Percentiles rank a stretch among this genome's conserved stretches.
These are phyloP conservation scores for Blastobotrys aristatus DNA, from an alignment of 1,139 yeast species.

Conservation along the genomic window DNA sequence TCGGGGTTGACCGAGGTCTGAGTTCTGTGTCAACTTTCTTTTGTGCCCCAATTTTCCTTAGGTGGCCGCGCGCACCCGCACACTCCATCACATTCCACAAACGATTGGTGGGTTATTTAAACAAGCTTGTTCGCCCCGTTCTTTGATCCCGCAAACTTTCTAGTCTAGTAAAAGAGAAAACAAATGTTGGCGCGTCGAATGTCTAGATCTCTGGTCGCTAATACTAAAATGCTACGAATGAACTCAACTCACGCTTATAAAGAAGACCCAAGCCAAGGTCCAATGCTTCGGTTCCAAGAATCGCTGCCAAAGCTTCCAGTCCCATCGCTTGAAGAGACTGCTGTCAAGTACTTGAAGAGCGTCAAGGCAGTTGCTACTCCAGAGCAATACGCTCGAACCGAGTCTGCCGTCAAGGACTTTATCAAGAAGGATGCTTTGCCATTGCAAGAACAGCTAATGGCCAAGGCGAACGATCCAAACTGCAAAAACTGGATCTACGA, in stretches of 20 bases:
- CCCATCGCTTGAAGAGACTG: slow-evolving; percentile 71
- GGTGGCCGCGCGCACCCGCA: neutral
- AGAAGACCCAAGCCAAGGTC: slow-evolving; percentile 50
- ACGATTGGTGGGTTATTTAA: neutral
- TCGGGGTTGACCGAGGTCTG: slow-evolving; percentile 6
- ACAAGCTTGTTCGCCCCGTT: neutral
- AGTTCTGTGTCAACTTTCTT: too few relatives aligned
- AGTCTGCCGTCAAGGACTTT: slow-evolving; percentile 61
- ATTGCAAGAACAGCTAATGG: slow-evolving; percentile 61
- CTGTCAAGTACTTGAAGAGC: slow-evolving; percentile 62
- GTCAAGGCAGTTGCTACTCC: slow-evolving; percentile 63
- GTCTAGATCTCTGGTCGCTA: slow-evolving; percentile 11
- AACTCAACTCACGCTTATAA: slow-evolving; percentile 34
- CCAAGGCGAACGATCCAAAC: slow-evolving; percentile 51
- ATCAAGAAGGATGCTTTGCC: slow-evolving; percentile 58
- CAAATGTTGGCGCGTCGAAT: slow-evolving; percentile 15
- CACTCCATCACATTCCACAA: neutral
- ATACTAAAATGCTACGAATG: slow-evolving; percentile 20
- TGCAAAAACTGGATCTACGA: slow-evolving; percentile 84
- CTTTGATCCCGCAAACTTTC: neutral
- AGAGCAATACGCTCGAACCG: slow-evolving; percentile 53
- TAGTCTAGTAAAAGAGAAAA: too few relatives aligned
- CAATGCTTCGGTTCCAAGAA: slow-evolving; percentile 66
- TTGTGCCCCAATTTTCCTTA: neutral
- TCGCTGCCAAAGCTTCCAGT: slow-evolving; percentile 83